Evolutionary conservation across 148 eudicot genomes (phyloP).

Genomic region (Hydrangea macrophylla): DNA sequence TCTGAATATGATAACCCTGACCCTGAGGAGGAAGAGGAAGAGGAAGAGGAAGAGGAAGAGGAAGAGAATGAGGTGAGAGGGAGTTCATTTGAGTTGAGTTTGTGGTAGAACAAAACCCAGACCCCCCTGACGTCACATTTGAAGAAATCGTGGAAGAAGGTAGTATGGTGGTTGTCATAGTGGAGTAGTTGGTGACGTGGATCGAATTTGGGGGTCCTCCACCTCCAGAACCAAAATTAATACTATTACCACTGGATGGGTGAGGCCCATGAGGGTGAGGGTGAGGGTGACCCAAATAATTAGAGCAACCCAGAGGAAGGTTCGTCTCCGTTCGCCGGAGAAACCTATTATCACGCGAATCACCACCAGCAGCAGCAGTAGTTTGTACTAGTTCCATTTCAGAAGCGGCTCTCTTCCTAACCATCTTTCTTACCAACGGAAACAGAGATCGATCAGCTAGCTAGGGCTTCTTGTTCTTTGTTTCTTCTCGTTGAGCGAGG

Average conservation of each 20-base stretch:
- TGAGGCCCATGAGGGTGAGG: too few species aligned
- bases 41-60: too few species aligned
- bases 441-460: too few species aligned
- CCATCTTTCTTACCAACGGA: conserved; percentile 48
- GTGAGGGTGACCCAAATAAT: too few species aligned
- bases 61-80: conserved; percentile 8
- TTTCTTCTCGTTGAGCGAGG: too few species aligned
- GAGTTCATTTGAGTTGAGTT: conserved; percentile 6
- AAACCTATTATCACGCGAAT: conserved; percentile 13
- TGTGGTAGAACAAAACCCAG: conserved; percentile 18
- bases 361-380: neutral
- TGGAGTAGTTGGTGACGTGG: conserved; percentile 44
- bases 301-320: neutral
- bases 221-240: neutral
- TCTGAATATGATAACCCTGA: too few species aligned
- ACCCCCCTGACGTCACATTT: conserved; percentile 18
- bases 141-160: conserved; percentile 21
- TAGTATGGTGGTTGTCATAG: conserved; percentile 14
- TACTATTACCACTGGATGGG: neutral
- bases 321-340: conserved; percentile 16
- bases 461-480: too few species aligned
- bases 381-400: conserved; percentile 58
- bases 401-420: conserved; percentile 73
- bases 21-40: too few species aligned
- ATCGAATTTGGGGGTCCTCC: conserved; percentile 8